Conservation (phyloP, 495 filamentous ascomycete genomes). For the Daldinia childiae region DNA sequence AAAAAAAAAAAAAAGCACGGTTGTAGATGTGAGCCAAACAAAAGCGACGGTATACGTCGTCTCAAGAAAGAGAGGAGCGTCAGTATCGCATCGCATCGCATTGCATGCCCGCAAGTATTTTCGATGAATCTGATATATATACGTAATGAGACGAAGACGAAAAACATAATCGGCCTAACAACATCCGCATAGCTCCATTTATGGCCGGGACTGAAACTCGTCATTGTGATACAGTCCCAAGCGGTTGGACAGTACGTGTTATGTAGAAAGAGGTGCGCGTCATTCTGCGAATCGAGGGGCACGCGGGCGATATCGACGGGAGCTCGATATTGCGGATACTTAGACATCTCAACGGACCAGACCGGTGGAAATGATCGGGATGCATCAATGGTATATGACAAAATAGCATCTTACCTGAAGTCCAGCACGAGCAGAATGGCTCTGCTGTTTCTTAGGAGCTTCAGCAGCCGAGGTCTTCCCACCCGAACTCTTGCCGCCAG, state of each 20-base stretch:
- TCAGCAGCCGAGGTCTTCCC: constrained; percentile 82
- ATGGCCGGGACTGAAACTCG: constrained; percentile 5
- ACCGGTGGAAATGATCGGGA: constrained; percentile 23
- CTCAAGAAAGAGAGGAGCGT: background rate
- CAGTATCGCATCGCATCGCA: constrained; percentile 18
- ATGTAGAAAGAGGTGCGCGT: constrained; percentile 29
- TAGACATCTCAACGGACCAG: constrained; percentile 12
- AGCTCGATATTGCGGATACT: constrained; percentile 11
- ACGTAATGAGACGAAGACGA: background rate
- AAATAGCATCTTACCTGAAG: constrained; percentile 82
- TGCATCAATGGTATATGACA: constrained; percentile 26
- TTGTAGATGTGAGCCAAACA: background rate
- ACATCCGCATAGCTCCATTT: background rate
- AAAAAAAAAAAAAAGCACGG: constrained; percentile 6
- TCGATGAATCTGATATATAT: background rate
- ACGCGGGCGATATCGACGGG: constrained; percentile 31
- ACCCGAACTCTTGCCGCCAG: constrained; percentile 85
- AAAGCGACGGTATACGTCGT: background rate
- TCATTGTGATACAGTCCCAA: background rate
- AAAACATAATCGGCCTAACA: background rate
- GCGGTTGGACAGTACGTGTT: constrained; percentile 4
- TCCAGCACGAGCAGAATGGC: constrained; percentile 97
- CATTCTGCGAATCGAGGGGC: constrained; percentile 35
- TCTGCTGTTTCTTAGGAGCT: constrained; percentile 89
- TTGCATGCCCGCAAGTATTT: constrained; percentile 13